These are phyloP conservation scores for Funneliformis geosporum DNA, from an alignment of 192 early-diverging fungal species.

Conservation along the genomic window DNA sequence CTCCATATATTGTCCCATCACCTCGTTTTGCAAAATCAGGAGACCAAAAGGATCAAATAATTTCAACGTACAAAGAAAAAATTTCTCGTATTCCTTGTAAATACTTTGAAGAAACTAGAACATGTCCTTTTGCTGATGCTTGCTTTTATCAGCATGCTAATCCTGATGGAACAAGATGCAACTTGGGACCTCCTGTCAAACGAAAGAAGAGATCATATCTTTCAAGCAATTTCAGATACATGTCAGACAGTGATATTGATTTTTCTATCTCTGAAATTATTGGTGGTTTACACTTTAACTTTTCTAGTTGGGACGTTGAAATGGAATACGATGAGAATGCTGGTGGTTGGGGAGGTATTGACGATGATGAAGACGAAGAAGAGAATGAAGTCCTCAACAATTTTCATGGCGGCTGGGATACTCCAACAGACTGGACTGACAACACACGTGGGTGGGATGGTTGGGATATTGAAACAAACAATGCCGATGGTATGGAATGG, in stretches of 20 bases:
- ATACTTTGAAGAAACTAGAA: conserved; percentile 6
- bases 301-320: background rate
- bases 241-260: background rate
- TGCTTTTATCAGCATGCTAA: conserved; percentile 24
- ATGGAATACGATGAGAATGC: background rate
- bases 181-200: conserved; percentile 4
- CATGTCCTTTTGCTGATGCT: conserved; percentile 19
- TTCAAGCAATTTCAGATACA: conserved; percentile 3
- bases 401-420: too few relatives aligned
- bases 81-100: conserved; percentile 24
- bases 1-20: conserved; percentile 25
- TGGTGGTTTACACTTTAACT: background rate
- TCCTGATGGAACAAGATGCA: conserved; percentile 21
- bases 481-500: too few relatives aligned
- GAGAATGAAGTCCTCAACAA: too few relatives aligned
- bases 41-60: background rate
- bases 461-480: too few relatives aligned
- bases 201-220: background rate
- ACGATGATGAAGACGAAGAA: background rate
- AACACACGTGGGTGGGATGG: too few relatives aligned
- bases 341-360: background rate
- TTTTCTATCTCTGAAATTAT: conserved; percentile 8
- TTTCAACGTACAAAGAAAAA: conserved; percentile 7
- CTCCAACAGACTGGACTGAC: too few relatives aligned
- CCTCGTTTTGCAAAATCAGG: background rate